These are phyloP conservation scores for Lodderomyces oxycetoniae DNA, from an alignment of 1,139 yeast species.

Conservation along the genomic window DNA sequence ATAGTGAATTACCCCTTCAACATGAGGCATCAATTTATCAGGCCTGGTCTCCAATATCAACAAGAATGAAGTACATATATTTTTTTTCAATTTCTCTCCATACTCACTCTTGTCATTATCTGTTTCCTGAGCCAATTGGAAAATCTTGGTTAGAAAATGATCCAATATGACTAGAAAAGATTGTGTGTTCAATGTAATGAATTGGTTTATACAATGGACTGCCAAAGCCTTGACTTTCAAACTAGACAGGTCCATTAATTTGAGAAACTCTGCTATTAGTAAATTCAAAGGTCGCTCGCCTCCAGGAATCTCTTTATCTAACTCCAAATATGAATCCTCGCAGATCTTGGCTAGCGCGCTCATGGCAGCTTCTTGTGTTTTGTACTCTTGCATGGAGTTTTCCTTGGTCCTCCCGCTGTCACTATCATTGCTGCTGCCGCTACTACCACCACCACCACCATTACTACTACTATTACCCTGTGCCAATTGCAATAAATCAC, in stretches of 20 bases:
- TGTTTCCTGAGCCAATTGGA: slow-evolving; percentile 55
- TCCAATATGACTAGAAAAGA: slow-evolving; percentile 63
- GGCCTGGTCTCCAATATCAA: slow-evolving; percentile 71
- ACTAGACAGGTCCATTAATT: slow-evolving; percentile 37
- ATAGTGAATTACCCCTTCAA: slow-evolving; percentile 80
- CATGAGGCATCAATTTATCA: slow-evolving; percentile 72
- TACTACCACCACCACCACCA: slow-evolving; percentile 2
- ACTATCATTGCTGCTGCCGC: no score
- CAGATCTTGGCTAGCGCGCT: slow-evolving; percentile 81
- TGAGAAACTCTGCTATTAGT: slow-evolving; percentile 61
- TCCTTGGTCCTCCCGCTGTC: no score
- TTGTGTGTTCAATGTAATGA: slow-evolving; percentile 65
- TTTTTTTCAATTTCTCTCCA: slow-evolving; percentile 58
- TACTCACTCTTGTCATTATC: slow-evolving; percentile 11
- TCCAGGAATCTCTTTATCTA: slow-evolving; percentile 63
- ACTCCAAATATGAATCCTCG: slow-evolving; percentile 64
- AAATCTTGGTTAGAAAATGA: slow-evolving; percentile 57
- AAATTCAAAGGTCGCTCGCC: slow-evolving; percentile 58
- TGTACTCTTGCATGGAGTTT: slow-evolving; percentile 24
- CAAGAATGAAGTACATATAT: slow-evolving; percentile 78
- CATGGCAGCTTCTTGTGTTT: slow-evolving; percentile 62
- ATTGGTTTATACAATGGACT: slow-evolving; percentile 71
- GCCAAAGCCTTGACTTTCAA: slow-evolving; percentile 58
- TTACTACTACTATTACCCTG: slow-evolving; percentile 12
- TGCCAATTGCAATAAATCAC: slow-evolving; percentile 60